A percentile compares a stretch with the other conserved stretches of the same genome.
Conservation (phyloP, 805 yeast genomes). For the Teunomyces aglyptinius region DNA sequence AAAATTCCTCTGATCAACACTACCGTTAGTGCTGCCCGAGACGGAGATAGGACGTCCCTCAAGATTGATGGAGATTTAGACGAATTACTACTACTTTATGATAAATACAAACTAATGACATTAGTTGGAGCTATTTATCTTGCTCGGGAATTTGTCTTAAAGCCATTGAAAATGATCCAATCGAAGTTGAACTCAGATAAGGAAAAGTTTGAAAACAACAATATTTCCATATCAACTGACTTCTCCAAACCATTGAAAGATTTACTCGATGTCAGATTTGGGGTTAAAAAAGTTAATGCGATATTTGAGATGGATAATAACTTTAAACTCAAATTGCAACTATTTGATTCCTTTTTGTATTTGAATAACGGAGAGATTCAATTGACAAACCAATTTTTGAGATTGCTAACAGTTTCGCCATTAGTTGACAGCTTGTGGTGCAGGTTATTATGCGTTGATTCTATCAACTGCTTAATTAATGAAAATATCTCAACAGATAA, state of each 20-base stretch:
- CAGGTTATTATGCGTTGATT: constrained; percentile 42
- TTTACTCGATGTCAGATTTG: constrained; percentile 11
- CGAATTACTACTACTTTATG: constrained; percentile 19
- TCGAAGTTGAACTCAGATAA: constrained; percentile 23
- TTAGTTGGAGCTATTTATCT: constrained; percentile 33
- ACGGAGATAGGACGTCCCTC: constrained; percentile 9
- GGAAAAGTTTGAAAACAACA: constrained; percentile 4
- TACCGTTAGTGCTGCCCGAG: constrained; percentile 9
- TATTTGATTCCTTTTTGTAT: constrained; percentile 17
- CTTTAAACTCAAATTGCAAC: constrained; percentile 48
- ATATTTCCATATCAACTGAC: background rate
- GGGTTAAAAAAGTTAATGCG: constrained; percentile 16
- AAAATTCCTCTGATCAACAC: constrained; percentile 21
- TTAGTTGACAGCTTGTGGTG: constrained; percentile 47
- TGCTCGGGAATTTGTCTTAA: constrained; percentile 26
- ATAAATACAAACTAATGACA: constrained; percentile 31
- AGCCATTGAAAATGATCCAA: constrained; percentile 26
- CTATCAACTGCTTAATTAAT: constrained; percentile 11
- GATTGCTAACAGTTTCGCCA: constrained; percentile 56
- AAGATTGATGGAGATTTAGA: constrained; percentile 14
- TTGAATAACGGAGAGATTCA: constrained; percentile 8
- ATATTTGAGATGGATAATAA: constrained; percentile 45
- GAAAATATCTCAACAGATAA: constrained; percentile 13
- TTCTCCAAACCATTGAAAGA: constrained; percentile 6
- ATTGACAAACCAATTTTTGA: constrained; percentile 23